Evolutionary conservation across 2,329 filamentous ascomycete species (phyloP).

Genomic region (Arthrobotrys musiformis): DNA sequence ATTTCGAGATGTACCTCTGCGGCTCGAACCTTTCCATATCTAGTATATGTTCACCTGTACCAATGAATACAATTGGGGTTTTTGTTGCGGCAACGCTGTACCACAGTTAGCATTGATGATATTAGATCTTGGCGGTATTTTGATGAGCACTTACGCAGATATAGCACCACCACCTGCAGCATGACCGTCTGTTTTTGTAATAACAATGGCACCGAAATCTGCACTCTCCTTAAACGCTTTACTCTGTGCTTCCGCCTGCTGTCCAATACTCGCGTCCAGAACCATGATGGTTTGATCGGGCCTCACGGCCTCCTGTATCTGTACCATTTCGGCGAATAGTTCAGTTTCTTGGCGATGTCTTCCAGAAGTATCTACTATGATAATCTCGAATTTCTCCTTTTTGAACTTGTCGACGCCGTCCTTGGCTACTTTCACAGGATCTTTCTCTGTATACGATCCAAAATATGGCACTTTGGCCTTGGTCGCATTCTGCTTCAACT

Average conservation of each 20-base stretch:
- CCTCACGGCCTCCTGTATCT: slow-evolving; percentile 89
- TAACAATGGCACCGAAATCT: slow-evolving; percentile 97
- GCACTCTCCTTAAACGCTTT: slow-evolving; percentile 97
- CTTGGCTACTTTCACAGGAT: slow-evolving; percentile 90
- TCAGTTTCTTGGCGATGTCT: slow-evolving; percentile 94
- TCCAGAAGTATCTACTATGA: slow-evolving; percentile 97
- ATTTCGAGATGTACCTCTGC: slow-evolving; percentile 90
- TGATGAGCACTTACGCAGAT: slow-evolving; percentile 70
- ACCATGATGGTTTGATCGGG: slow-evolving; percentile 99
- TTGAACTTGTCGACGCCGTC: slow-evolving; percentile 99
- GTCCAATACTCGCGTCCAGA: slow-evolving; percentile 93
- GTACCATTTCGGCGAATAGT: slow-evolving; percentile 95
- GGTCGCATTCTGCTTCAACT: slow-evolving; percentile 97
- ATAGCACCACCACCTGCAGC: slow-evolving; percentile 96
- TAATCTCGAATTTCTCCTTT: slow-evolving; percentile 97
- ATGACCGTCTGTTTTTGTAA: slow-evolving; percentile 97
- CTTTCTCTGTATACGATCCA: slow-evolving; percentile 93
- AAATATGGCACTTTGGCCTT: slow-evolving; percentile 99
- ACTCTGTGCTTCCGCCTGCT: slow-evolving; percentile 92
- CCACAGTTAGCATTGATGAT: not conserved
- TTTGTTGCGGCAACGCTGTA: slow-evolving; percentile 83
- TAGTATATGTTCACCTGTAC: slow-evolving; percentile 96
- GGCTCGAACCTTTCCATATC: slow-evolving; percentile 93
- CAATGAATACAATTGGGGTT: slow-evolving; percentile 97
- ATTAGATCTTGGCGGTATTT: not conserved